phyloP scores from a whole-genome alignment of 2,329 filamentous ascomycete species.

The Simplicillium aogashimaense region DNA sequence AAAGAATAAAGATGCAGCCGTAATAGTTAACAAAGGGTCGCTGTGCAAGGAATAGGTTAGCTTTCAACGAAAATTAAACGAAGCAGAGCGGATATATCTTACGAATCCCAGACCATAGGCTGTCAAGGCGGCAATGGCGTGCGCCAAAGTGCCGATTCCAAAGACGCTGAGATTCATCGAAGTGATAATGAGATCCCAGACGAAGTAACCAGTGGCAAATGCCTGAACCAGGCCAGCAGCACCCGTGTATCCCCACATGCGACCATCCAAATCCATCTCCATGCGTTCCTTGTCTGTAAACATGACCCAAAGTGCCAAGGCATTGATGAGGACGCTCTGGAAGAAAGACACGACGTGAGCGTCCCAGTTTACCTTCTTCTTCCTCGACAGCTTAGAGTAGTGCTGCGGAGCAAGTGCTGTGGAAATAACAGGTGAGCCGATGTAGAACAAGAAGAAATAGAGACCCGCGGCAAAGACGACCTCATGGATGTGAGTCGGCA shows the following conservation, averaged over 20 bases:
- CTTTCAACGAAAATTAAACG: constrained; percentile 6
- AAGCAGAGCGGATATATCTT: constrained; percentile 26
- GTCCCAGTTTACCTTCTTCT: constrained; percentile 68
- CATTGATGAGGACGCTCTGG: constrained; percentile 64
- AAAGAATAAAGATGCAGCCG: constrained; percentile 70
- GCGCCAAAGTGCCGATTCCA: constrained; percentile 65
- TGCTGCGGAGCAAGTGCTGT: constrained; percentile 48
- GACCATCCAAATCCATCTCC: constrained; percentile 55
- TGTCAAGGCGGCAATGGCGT: constrained; percentile 62
- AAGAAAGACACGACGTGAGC: constrained; percentile 77
- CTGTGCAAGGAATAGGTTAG: constrained; percentile 29
- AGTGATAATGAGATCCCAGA: constrained; percentile 72
- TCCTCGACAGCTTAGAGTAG: constrained; percentile 55
- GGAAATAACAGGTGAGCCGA: constrained; percentile 60
- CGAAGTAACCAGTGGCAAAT: constrained; percentile 70
- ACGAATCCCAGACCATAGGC: constrained; percentile 76
- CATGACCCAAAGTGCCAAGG: constrained; percentile 66
- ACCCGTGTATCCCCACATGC: constrained; percentile 71
- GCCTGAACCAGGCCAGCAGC: constrained; percentile 63
- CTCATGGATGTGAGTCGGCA: constrained; percentile 72
- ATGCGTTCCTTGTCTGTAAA: constrained; percentile 56
- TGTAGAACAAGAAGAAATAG: constrained; percentile 59
- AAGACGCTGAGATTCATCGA: constrained; percentile 60
- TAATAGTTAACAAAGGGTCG: constrained; percentile 81
- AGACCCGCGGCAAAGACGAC: constrained; percentile 54